Percentiles rank a stretch among this genome's conserved stretches.
phyloP scores from a whole-genome alignment of 148 eudicot genomes.

The Rhododendron simsii region DNA sequence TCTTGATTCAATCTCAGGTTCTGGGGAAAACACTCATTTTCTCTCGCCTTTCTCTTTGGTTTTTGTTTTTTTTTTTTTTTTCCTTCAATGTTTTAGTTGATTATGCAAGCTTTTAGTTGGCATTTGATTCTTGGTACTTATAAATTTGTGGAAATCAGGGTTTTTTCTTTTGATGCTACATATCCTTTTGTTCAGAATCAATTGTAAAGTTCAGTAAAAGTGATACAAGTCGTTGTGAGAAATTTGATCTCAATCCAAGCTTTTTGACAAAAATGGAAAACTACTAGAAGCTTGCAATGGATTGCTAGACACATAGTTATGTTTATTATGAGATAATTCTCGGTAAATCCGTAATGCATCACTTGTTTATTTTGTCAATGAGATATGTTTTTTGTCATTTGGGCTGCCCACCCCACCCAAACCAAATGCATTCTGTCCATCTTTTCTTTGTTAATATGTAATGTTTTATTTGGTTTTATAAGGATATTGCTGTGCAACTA shows the following conservation, averaged over 20 bases:
- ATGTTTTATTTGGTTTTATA: background rate
- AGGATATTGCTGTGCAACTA: constrained; percentile 9
- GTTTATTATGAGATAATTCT: background rate
- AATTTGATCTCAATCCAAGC: background rate
- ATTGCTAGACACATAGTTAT: background rate
- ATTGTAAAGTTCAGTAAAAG: background rate
- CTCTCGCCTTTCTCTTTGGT: background rate
- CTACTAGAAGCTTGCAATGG: background rate
- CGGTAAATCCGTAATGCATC: background rate
- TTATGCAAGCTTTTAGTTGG: background rate
- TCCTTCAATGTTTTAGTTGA: background rate
- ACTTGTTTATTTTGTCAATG: background rate
- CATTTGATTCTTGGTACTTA: background rate
- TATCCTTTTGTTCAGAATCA: background rate
- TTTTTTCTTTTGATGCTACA: background rate
- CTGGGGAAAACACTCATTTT: background rate
- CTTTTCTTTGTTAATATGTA: background rate
- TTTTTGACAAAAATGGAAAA: background rate
- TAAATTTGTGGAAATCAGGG: background rate
- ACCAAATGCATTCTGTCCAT: background rate
- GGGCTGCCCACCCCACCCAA: background rate
- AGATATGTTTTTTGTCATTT: background rate
- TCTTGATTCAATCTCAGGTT: background rate
- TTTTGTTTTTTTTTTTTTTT: no score
- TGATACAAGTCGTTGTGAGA: background rate